Evolutionary conservation across 2,329 filamentous ascomycete genomes (phyloP).

Genomic region (Hysterium pulicare): DNA sequence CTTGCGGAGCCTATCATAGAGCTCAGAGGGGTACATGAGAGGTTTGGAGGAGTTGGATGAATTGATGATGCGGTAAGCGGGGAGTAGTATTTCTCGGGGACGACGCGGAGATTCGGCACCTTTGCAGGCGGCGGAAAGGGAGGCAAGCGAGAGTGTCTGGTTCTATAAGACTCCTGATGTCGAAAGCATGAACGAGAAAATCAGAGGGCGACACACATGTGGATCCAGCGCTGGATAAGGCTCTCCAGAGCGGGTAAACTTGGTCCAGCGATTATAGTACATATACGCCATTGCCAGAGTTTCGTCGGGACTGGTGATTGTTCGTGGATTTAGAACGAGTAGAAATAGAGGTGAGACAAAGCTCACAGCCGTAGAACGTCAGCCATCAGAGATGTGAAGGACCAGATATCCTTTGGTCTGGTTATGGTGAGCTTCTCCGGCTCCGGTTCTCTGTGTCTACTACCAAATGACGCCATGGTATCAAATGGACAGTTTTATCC

Average conservation of each 20-base stretch:
- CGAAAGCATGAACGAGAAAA: background rate
- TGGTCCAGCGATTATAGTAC: conserved; percentile 31
- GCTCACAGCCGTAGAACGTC: conserved; percentile 27
- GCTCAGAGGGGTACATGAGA: conserved; percentile 25
- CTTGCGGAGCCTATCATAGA: conserved; percentile 30
- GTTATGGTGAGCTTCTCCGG: too few species aligned
- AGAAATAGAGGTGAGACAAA: background rate
- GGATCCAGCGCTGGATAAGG: background rate
- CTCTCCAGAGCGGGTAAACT: conserved; percentile 11
- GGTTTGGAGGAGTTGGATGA: conserved; percentile 7
- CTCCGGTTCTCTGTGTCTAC: too few species aligned
- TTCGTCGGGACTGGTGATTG: conserved; percentile 20
- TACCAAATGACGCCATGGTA: too few species aligned
- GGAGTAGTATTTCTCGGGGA: background rate
- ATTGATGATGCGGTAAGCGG: conserved; percentile 1
- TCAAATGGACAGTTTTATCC: too few species aligned
- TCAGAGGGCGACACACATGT: background rate
- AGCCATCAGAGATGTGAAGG: conserved; percentile 25
- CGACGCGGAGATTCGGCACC: background rate
- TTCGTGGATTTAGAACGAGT: background rate
- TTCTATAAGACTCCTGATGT: background rate
- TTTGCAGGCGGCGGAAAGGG: conserved; percentile 1
- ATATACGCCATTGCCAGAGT: conserved; percentile 32
- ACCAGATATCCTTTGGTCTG: conserved; percentile 1
- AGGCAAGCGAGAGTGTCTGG: conserved; percentile 1